phyloP scores from a whole-genome alignment of 1,284 basidiomycete species.

The Athelia sp. region DNA sequence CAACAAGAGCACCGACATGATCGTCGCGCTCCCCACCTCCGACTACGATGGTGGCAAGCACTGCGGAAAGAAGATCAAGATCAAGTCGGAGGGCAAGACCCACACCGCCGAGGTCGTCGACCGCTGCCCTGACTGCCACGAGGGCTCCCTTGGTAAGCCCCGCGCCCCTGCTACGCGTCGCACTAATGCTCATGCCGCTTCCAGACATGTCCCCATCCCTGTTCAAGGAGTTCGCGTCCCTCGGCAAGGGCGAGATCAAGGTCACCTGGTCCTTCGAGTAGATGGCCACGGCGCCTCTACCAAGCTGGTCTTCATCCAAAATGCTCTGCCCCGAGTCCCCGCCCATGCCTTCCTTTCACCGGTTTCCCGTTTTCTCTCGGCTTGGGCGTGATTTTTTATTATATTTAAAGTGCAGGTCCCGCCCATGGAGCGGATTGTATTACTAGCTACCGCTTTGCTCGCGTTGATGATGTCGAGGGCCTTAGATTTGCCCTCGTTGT shows the following conservation, averaged over 20 bases:
- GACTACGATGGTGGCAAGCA: not conserved
- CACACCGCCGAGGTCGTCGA: conserved; percentile 27
- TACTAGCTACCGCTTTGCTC: too few species aligned
- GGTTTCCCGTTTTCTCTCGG: too few species aligned
- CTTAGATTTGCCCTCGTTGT: too few species aligned
- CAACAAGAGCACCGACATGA: conserved; percentile 9
- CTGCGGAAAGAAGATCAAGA: conserved; percentile 18
- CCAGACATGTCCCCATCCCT: conserved; percentile 14
- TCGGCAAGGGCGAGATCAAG: conserved; percentile 10
- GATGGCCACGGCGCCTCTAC: too few species aligned
- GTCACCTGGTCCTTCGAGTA: conserved; percentile 11
- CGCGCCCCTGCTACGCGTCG: not conserved
- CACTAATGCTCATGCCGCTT: not conserved
- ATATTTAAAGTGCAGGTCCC: too few species aligned
- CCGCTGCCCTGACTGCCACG: conserved; percentile 29
- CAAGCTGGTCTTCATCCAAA: too few species aligned
- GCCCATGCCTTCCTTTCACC: too few species aligned
- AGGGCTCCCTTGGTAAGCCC: conserved; percentile 25
- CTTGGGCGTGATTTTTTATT: too few species aligned
- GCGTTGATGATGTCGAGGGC: too few species aligned
- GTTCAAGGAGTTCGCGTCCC: conserved; percentile 10
- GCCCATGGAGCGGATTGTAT: too few species aligned
- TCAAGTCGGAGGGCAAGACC: conserved; percentile 25
- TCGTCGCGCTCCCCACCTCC: conserved; percentile 3
- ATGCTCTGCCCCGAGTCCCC: too few species aligned